Evolutionary conservation across 345 rosid genomes (phyloP).

Genomic region (Brassica napus): Da-Ae NC_063449.1:38995501-38996000

Average conservation of each 20-base stretch:
- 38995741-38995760: constrained; percentile 97
- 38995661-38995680: constrained; percentile 94
- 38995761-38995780: constrained; percentile 92
- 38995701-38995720: constrained; percentile 99
- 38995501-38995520: neutral
- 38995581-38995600: constrained; percentile 95
- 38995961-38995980: too few species aligned
- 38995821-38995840: constrained; percentile 83
- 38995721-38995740: constrained; percentile 96
- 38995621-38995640: constrained; percentile 96
- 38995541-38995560: constrained; percentile 53
- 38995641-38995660: constrained; percentile 89
- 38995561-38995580: constrained; percentile 99
- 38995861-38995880: constrained; percentile 99
- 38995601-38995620: constrained; percentile 97
- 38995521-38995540: neutral
- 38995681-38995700: constrained; percentile 98
- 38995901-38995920: constrained; percentile 70
- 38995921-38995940: constrained; percentile 59
- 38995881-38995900: constrained; percentile 73
- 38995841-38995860: constrained; percentile 96
- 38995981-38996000: too few species aligned
- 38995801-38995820: constrained; percentile 92
- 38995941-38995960: neutral
- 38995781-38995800: constrained; percentile 96